These are phyloP conservation scores for Asterionellopsis glacialis DNA, from an alignment of 108 stramenopile species.

Conservation along the genomic window DNA sequence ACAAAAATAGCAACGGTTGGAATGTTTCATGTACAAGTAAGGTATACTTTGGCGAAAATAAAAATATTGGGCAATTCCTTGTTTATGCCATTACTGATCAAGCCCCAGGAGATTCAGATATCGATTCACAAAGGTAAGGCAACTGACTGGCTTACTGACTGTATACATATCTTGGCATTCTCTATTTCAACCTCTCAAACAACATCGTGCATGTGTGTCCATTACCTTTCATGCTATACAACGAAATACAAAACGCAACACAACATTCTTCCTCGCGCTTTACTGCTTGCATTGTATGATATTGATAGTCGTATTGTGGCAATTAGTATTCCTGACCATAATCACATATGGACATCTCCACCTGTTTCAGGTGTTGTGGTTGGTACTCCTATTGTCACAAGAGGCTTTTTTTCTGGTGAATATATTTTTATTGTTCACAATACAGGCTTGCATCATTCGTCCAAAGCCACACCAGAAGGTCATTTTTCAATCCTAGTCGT, in stretches of 20 bases:
- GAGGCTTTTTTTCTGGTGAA: neutral
- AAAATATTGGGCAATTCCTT: neutral
- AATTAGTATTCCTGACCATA: neutral
- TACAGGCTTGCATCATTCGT: neutral
- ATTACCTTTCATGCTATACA: no score
- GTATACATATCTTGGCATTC: no score
- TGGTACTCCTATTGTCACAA: slow-evolving; percentile 3
- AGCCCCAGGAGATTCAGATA: neutral
- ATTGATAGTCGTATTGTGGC: slow-evolving; percentile 8
- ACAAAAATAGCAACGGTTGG: neutral
- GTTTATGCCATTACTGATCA: neutral
- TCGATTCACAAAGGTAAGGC: slow-evolving; percentile 1
- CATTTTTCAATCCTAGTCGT: slow-evolving; percentile 2
- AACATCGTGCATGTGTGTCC: no score
- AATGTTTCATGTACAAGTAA: neutral
- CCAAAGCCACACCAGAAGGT: neutral
- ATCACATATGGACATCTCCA: neutral
- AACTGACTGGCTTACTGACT: neutral
- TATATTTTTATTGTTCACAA: slow-evolving; percentile 6
- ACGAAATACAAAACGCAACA: no score
- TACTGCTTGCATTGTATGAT: neutral
- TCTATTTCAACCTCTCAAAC: no score
- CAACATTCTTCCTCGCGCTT: no score
- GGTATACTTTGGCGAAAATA: neutral
- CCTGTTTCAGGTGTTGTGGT: neutral